Conservation (phyloP, 2,329 filamentous ascomycete genomes). For the Thielaviopsis ethacetica region DNA sequence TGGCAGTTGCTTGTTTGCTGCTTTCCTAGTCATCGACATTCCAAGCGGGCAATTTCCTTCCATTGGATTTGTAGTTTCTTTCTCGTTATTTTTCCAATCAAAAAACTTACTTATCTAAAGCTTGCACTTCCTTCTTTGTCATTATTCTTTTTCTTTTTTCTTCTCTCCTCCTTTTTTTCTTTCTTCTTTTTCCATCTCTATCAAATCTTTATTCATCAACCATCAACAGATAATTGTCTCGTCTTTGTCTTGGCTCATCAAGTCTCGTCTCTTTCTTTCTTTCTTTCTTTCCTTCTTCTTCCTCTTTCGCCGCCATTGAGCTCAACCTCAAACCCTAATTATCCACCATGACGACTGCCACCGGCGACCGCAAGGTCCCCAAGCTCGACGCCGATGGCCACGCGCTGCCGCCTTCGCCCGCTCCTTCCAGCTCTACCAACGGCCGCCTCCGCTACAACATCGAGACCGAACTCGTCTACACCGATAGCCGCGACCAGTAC, state of each 20-base stretch:
- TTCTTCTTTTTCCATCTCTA: neutral
- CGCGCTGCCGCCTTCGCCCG: slow-evolving; percentile 79
- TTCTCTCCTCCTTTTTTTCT: neutral
- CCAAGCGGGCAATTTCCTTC: neutral
- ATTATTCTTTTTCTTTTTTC: neutral
- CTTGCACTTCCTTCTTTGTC: neutral
- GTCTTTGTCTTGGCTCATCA: neutral
- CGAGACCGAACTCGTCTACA: slow-evolving; percentile 92
- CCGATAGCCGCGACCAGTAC: slow-evolving; percentile 91
- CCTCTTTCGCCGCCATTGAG: neutral
- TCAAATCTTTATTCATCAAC: neutral
- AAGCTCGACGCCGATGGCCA: slow-evolving; percentile 63
- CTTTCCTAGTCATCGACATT: neutral
- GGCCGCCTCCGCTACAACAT: slow-evolving; percentile 75
- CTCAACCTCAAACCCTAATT: slow-evolving; percentile 8
- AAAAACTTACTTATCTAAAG: neutral
- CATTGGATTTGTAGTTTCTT: neutral
- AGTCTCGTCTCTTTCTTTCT: neutral
- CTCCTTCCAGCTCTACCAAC: slow-evolving; percentile 75
- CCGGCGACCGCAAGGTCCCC: slow-evolving; percentile 24
- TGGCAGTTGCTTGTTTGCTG: neutral
- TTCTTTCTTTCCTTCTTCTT: neutral
- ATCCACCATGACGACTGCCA: slow-evolving; percentile 16
- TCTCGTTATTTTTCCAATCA: neutral
- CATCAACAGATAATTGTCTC: neutral